Base-by-base conservation (phyloP, 2,329 filamentous ascomycete genomes). In the Thielaviopsis punctulata region DNA sequence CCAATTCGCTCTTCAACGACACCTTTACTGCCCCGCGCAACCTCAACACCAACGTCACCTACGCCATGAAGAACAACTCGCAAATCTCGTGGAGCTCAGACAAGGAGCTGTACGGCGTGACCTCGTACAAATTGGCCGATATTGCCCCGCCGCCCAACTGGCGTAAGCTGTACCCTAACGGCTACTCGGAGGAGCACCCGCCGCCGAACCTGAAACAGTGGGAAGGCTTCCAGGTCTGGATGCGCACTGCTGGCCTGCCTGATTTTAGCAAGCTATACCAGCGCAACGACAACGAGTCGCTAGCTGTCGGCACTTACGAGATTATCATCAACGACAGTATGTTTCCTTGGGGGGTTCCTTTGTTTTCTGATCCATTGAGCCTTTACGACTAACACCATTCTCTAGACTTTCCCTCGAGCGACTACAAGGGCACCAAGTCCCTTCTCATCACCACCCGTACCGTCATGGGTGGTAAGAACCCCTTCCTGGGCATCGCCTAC, bases 1-100 rank as follows among this genome's bases (percentile, higher is more conserved):
- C 92, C 56, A 98, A 98, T 65, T 96, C 92, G 22, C 68, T 92
- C 57, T 98, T 98, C 75, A 98, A 98, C 65, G 92, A 98, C 64
- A 88, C 84, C 4, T 92, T 93, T 62, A 70, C 67, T 47, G 77
- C 68, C 49, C 85, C 89, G 0, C 66, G 76, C 1, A 69, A 79
- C 8, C 66, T 82, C 47, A 82, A 82, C 49, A 64, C 59, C 48
- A 61, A 63, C 57, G 58, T 65, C 36, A 74, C 72, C 1, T 98
- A 95, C 64, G 62, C 70, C 21, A 94, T 96, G 87, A 77, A 76
- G 8, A 79, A 81, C 49, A 79, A 79, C 48, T 73, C 61, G 7
- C 80, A 81, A 48, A 95, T 95, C 57, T 86, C 90, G 6, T 98
- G 92, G 92, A 67, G 68, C 41, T 88, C 84, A 48, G 90, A 96